Conservation (phyloP, 176 grass and related monocot genomes). For the Zea mays region Zm-B73-REFERENCE-NAM-5.0 NC_050099.1:216723001-216723500, state of each 20-base stretch:
- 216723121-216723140: slow-evolving; percentile 44
- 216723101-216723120: slow-evolving; percentile 65
- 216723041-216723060: neutral
- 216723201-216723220: slow-evolving; percentile 81
- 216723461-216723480: neutral
- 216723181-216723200: slow-evolving; percentile 78
- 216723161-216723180: slow-evolving; percentile 64
- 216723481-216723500: slow-evolving; percentile 17
- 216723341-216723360: neutral
- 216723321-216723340: neutral
- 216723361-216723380: slow-evolving; percentile 9
- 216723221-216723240: slow-evolving; percentile 70
- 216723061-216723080: neutral
- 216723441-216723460: slow-evolving; percentile 9
- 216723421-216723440: neutral
- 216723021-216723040: neutral
- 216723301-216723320: neutral
- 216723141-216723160: slow-evolving; percentile 59
- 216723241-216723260: slow-evolving; percentile 4
- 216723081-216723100: slow-evolving; percentile 23
- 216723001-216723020: neutral
- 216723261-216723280: neutral
- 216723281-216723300: neutral
- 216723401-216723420: neutral
- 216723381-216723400: neutral